A percentile compares a stretch with the other conserved stretches of the same genome.
phyloP scores from a whole-genome alignment of 2,329 filamentous ascomycete species.

The Penicillium sp. region DNA sequence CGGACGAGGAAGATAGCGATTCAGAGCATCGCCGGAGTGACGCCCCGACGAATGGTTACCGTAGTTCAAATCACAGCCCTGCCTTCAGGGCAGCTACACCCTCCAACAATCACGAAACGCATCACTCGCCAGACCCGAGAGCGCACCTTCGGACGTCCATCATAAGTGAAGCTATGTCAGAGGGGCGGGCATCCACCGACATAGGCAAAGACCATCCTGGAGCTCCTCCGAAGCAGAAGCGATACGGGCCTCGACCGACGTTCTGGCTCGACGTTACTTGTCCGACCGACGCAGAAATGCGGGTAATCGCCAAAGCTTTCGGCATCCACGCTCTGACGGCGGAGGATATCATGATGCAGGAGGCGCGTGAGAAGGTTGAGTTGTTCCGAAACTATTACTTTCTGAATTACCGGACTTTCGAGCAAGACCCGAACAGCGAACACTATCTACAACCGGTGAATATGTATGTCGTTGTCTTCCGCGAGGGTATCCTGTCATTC shows the following conservation, averaged over 20 bases:
- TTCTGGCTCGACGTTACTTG: conserved; percentile 96
- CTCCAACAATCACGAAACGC: conserved; percentile 26
- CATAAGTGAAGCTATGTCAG: conserved; percentile 42
- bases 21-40: conserved; percentile 34
- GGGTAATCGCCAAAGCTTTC: conserved; percentile 87
- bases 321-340: conserved; percentile 94
- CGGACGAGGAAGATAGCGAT: conserved; percentile 64
- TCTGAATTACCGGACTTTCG: conserved; percentile 96
- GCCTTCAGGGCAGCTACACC: conserved; percentile 6
- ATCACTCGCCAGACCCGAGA: conserved; percentile 22
- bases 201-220: conserved; percentile 30
- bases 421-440: conserved; percentile 87
- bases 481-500: conserved; percentile 93
- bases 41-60: conserved; percentile 15
- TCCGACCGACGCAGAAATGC: conserved; percentile 95
- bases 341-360: conserved; percentile 96
- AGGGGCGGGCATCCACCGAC: conserved; percentile 30
- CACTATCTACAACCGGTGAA: conserved; percentile 95
- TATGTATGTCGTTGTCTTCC: conserved; percentile 96
- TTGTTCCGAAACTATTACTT: conserved; percentile 98
- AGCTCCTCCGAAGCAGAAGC: conserved; percentile 43
- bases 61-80: conserved; percentile 8
- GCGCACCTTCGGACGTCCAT: conserved; percentile 38
- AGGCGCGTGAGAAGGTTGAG: conserved; percentile 97
- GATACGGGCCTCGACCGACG: conserved; percentile 81